These are phyloP conservation scores for Spongiforma sp. DNA, from an alignment of 1,284 basidiomycete genomes.

Conservation along the genomic window DNA sequence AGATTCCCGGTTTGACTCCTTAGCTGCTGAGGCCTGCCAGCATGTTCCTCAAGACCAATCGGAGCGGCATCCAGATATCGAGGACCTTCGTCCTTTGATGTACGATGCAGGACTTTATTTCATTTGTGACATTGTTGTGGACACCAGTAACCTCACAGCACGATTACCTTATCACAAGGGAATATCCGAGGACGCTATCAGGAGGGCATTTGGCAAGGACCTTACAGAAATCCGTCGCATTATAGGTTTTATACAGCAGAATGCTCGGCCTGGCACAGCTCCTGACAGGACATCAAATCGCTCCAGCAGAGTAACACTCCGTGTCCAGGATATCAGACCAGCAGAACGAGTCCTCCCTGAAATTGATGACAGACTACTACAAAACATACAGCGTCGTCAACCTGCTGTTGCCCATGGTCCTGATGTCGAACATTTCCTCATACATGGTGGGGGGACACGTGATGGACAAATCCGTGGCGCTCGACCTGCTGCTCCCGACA, in stretches of 20 bases:
- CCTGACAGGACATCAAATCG: neutral
- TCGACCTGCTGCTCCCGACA: neutral
- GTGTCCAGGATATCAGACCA: neutral
- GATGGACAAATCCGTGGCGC: neutral
- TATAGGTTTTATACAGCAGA: neutral
- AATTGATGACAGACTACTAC: neutral
- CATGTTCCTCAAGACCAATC: neutral
- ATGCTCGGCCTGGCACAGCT: accelerated
- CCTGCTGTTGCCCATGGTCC: neutral
- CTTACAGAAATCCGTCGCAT: neutral
- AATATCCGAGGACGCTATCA: neutral
- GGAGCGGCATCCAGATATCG: neutral
- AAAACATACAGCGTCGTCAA: neutral
- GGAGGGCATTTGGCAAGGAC: neutral
- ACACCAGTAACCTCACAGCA: neutral
- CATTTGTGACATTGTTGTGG: neutral
- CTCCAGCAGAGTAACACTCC: neutral
- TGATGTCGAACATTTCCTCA: constrained; percentile 8
- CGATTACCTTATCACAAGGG: neutral
- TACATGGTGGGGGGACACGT: constrained; percentile 9
- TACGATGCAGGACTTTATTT: neutral
- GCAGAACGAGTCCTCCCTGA: neutral
- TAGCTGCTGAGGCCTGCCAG: neutral
- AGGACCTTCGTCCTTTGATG: neutral
- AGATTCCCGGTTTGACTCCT: neutral